These are phyloP conservation scores for Geotrichum ghanense DNA, from an alignment of 805 yeast species.

Conservation along the genomic window DNA sequence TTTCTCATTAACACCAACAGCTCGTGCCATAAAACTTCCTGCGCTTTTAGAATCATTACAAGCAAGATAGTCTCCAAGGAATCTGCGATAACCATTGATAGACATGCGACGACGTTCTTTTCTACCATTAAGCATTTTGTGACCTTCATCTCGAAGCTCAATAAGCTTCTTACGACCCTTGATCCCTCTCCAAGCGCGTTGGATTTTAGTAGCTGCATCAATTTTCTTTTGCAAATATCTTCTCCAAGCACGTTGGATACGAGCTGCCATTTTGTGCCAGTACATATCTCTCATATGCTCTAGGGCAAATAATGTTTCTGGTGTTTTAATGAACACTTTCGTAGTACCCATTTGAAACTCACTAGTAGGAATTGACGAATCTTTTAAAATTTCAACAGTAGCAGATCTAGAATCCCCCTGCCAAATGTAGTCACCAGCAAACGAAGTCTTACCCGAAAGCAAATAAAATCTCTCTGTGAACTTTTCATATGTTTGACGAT, in stretches of 20 bases:
- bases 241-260: constrained; percentile 96
- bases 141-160: constrained; percentile 78
- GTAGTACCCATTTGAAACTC: constrained; percentile 90
- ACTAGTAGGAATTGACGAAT: constrained; percentile 56
- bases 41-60: constrained; percentile 66
- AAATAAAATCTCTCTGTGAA: constrained; percentile 90
- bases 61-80: constrained; percentile 86
- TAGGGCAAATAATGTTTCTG: constrained; percentile 89
- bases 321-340: constrained; percentile 90
- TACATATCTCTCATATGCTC: constrained; percentile 95
- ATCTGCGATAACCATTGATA: constrained; percentile 76
- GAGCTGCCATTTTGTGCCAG: constrained; percentile 97
- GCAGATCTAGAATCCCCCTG: constrained; percentile 48
- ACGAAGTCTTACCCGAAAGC: constrained; percentile 79
- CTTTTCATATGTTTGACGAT: constrained; percentile 91
- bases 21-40: constrained; percentile 65
- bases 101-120: constrained; percentile 89
- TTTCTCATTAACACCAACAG: constrained; percentile 53
- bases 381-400: constrained; percentile 39
- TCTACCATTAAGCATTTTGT: constrained; percentile 51
- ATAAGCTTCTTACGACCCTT: constrained; percentile 74
- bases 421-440: constrained; percentile 75
- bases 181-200: constrained; percentile 70
- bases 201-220: constrained; percentile 76
- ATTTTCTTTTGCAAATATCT: constrained; percentile 66